These are phyloP conservation scores for Avena eriantha DNA, from an alignment of 176 grass and related monocot species.

Conservation along the genomic window DNA sequence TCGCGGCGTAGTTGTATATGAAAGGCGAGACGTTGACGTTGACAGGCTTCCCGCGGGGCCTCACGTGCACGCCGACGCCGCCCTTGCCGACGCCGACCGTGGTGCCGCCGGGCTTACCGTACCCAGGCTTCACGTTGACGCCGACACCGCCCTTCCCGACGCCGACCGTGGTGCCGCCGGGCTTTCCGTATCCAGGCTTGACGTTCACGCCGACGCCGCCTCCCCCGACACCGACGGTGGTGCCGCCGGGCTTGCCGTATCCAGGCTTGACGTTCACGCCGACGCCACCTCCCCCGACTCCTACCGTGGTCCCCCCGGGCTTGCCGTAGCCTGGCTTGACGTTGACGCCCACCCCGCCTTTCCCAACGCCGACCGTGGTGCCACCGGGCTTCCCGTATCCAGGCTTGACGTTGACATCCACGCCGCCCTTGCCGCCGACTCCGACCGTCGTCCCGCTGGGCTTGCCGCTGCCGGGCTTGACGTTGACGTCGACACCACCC, in stretches of 20 bases:
- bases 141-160: slow-evolving; percentile 53
- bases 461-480: slow-evolving; percentile 47
- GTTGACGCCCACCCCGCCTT: slow-evolving; percentile 53
- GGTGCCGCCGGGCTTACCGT: slow-evolving; percentile 59
- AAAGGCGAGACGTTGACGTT: slow-evolving; percentile 22
- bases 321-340: slow-evolving; percentile 49
- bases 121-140: slow-evolving; percentile 52
- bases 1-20: slow-evolving; percentile 42
- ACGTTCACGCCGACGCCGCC: slow-evolving; percentile 49
- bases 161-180: slow-evolving; percentile 48
- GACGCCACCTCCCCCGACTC: slow-evolving; percentile 34
- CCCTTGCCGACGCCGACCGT: slow-evolving; percentile 45
- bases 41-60: slow-evolving; percentile 43
- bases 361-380: slow-evolving; percentile 55
- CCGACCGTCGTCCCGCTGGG: slow-evolving; percentile 29
- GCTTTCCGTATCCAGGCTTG: slow-evolving; percentile 36
- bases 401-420: slow-evolving; percentile 42
- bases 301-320: slow-evolving; percentile 40
- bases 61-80: slow-evolving; percentile 51
- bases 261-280: slow-evolving; percentile 40
- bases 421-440: slow-evolving; percentile 39
- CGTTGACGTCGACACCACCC: slow-evolving; percentile 47
- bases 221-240: slow-evolving; percentile 32
- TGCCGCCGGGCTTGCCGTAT: slow-evolving; percentile 51
- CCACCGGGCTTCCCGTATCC: slow-evolving; percentile 46